A percentile compares a stretch with the other conserved stretches of the same genome.
These are phyloP conservation scores for Aeminium ludgeri DNA, from an alignment of 495 filamentous ascomycete genomes.

Conservation along the genomic window DNA sequence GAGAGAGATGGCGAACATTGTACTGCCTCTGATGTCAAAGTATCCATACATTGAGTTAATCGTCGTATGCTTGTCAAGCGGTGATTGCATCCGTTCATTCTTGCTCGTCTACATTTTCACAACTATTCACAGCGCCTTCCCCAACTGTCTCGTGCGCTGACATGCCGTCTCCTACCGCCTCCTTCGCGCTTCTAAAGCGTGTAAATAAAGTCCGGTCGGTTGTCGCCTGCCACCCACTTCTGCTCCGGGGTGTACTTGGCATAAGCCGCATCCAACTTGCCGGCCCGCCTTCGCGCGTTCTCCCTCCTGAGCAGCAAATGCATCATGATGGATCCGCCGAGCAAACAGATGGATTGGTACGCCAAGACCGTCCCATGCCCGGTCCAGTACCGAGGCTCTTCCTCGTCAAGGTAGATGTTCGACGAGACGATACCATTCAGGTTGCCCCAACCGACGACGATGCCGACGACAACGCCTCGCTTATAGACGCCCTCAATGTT, in stretches of 20 bases:
- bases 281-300: conserved; percentile 41
- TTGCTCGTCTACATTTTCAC: no score
- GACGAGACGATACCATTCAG: conserved; percentile 70
- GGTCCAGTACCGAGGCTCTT: conserved; percentile 36
- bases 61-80: no score
- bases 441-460: conserved; percentile 89
- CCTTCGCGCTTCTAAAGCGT: background rate
- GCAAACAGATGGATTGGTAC: conserved; percentile 41
- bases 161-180: no score
- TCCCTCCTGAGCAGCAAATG: conserved; percentile 43
- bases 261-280: conserved; percentile 51
- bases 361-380: conserved; percentile 43
- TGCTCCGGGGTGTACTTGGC: conserved; percentile 41
- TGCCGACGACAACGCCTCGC: conserved; percentile 67
- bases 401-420: conserved; percentile 46
- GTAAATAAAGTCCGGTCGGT: conserved; percentile 14
- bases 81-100: no score
- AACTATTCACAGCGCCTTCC: no score
- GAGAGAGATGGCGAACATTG: no score
- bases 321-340: conserved; percentile 45
- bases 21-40: no score
- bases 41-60: no score
- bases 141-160: no score
- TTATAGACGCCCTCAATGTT: conserved; percentile 90
- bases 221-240: conserved; percentile 48